Conservation (phyloP, 768 basidiomycete genomes). For the Phylloporus sp. region DNA sequence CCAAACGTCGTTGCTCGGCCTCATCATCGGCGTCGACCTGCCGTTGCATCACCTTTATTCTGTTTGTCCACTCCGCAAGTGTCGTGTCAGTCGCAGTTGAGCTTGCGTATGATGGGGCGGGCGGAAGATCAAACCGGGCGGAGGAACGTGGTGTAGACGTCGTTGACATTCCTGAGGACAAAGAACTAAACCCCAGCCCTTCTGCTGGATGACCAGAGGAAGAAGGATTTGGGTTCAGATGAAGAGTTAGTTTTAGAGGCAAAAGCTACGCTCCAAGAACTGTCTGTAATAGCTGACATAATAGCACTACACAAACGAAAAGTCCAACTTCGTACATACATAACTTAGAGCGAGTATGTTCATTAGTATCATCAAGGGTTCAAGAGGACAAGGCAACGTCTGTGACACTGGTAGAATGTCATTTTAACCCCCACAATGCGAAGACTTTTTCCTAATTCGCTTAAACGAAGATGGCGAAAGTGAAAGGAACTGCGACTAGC, state of each 20-base stretch:
- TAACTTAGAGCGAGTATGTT: too few relatives aligned
- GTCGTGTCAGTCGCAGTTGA: conserved; percentile 47
- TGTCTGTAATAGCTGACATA: conserved; percentile 19
- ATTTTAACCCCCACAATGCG: neutral
- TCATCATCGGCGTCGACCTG: conserved; percentile 82
- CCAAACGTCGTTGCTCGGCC: conserved; percentile 65
- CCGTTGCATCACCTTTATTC: conserved; percentile 74
- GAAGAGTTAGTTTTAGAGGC: neutral
- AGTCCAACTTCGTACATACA: neutral
- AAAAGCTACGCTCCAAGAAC: too few relatives aligned
- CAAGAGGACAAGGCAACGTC: neutral
- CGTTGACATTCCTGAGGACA: conserved; percentile 24
- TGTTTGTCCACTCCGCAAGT: conserved; percentile 78
- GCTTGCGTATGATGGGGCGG: conserved; percentile 21
- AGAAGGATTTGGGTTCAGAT: neutral
- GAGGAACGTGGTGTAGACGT: conserved; percentile 27
- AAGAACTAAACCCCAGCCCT: neutral
- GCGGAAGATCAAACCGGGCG: conserved; percentile 37
- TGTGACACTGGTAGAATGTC: neutral
- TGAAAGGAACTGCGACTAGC: conserved; percentile 32
- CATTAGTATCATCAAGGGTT: neutral
- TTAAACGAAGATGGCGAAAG: conserved; percentile 36
- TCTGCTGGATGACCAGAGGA: neutral
- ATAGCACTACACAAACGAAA: neutral
- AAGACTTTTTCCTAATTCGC: neutral